Percentiles rank a stretch among this genome's conserved stretches.
Conservation (phyloP, 2,329 filamentous ascomycete genomes). For the Beauveria australis region DNA sequence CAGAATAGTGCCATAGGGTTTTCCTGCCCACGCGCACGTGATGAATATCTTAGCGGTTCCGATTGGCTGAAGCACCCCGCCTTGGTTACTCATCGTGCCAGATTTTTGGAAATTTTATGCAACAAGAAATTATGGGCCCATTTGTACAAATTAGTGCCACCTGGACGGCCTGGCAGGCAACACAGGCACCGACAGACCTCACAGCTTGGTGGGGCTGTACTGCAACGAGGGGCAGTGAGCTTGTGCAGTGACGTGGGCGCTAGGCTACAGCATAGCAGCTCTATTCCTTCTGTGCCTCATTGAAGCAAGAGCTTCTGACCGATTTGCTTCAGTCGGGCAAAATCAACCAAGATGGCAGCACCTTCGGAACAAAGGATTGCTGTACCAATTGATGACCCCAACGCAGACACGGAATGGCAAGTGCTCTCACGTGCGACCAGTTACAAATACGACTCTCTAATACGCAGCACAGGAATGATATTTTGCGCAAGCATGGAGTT, state of each 20-base stretch:
- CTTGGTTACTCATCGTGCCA: constrained; percentile 11
- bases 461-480: constrained; percentile 70
- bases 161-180: not conserved
- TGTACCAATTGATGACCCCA: constrained; percentile 89
- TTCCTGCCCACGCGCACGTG: constrained; percentile 29
- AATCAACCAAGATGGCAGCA: constrained; percentile 43
- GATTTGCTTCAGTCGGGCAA: not conserved
- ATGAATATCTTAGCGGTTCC: constrained; percentile 10
- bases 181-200: not conserved
- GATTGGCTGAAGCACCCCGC: constrained; percentile 15
- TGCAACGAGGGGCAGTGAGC: not conserved
- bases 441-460: not conserved
- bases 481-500: constrained; percentile 89
- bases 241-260: constrained; percentile 6
- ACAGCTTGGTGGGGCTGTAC: constrained; percentile 1
- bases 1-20: constrained; percentile 32
- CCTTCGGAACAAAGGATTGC: constrained; percentile 56
- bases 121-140: not conserved
- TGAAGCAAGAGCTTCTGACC: not conserved
- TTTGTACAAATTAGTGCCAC: constrained; percentile 11
- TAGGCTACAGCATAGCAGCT: constrained; percentile 6
- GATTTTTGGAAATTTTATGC: constrained; percentile 12
- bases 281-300: not conserved
- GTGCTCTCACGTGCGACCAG: constrained; percentile 17
- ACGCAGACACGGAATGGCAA: constrained; percentile 97